These are phyloP conservation scores for Aspergillus sp. DNA, from an alignment of 2,329 filamentous ascomycete species.

Conservation along the genomic window DNA sequence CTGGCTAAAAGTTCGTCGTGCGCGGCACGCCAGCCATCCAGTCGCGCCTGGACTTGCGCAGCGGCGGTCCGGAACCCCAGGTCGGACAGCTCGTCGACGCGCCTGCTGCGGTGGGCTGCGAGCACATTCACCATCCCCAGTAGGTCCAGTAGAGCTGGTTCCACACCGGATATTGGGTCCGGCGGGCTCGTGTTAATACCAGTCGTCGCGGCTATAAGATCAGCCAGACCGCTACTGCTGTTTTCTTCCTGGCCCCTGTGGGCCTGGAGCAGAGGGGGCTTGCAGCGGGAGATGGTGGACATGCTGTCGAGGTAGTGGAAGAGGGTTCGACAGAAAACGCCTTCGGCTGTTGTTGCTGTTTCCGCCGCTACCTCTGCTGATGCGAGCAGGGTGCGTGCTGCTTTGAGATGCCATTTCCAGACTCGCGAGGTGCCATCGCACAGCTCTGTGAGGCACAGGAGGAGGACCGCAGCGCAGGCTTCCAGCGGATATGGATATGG, in stretches of 20 bases:
- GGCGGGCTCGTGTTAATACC: no score
- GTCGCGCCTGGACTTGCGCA: conserved; percentile 34
- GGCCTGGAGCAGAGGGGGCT: conserved; percentile 24
- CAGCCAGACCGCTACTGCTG: not conserved
- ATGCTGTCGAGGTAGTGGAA: conserved; percentile 37
- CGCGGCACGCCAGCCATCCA: conserved; percentile 38
- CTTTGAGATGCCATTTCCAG: conserved; percentile 35
- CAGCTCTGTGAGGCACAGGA: conserved; percentile 46
- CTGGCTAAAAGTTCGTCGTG: conserved; percentile 6
- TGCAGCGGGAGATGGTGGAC: conserved; percentile 32
- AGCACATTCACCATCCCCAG: conserved; percentile 30
- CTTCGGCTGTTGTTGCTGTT: conserved; percentile 25
- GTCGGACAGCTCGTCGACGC: conserved; percentile 29
- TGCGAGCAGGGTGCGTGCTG: conserved; percentile 41
- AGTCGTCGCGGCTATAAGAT: not conserved
- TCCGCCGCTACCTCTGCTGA: conserved; percentile 29
- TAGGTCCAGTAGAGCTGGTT: conserved; percentile 23
- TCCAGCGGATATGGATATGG: conserved; percentile 29
- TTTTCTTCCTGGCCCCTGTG: no score
- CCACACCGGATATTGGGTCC: conserved; percentile 20
- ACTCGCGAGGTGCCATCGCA: conserved; percentile 10
- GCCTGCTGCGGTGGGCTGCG: conserved; percentile 28
- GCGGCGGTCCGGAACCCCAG: conserved; percentile 34
- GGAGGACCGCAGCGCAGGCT: conserved; percentile 41
- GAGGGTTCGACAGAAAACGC: conserved; percentile 40